phyloP scores from a whole-genome alignment of 2,329 filamentous ascomycete species.

The Dothistroma pini region DNA sequence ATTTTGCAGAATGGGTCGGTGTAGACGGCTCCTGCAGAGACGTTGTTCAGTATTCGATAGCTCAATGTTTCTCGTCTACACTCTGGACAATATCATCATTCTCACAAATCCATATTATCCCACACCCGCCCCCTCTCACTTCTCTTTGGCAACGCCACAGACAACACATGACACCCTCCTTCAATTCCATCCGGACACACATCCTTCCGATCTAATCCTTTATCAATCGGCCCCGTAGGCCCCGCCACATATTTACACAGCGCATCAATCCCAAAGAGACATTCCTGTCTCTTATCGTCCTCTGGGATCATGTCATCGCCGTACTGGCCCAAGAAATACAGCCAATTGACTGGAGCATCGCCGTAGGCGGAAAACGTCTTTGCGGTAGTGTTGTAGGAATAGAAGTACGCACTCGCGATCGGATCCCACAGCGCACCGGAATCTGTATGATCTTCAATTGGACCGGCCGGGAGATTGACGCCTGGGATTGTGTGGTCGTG shows the following conservation, averaged over 20 bases:
- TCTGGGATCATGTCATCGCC: conserved; percentile 58
- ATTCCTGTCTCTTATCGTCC: conserved; percentile 49
- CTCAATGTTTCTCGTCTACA: too few relatives aligned
- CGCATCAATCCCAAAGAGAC: conserved; percentile 37
- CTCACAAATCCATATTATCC: not conserved
- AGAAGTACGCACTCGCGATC: conserved; percentile 52
- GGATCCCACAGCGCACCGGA: conserved; percentile 60
- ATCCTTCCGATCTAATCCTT: conserved; percentile 53
- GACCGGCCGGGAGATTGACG: conserved; percentile 52
- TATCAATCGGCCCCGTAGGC: conserved; percentile 60
- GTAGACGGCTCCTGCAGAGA: too few relatives aligned
- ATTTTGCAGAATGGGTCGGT: too few relatives aligned
- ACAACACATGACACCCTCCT: conserved; percentile 37
- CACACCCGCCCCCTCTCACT: not conserved
- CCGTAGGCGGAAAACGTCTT: conserved; percentile 48
- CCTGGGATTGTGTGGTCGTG: conserved; percentile 64
- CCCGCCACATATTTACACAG: conserved; percentile 52
- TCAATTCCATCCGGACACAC: conserved; percentile 54
- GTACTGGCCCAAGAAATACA: conserved; percentile 58
- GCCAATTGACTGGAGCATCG: conserved; percentile 50
- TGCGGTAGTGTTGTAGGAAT: conserved; percentile 47
- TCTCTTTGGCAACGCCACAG: conserved; percentile 4
- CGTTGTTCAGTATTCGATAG: too few relatives aligned
- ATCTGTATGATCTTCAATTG: conserved; percentile 55
- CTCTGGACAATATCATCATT: too few relatives aligned